Base-by-base conservation (phyloP, 2,329 filamentous ascomycete genomes). In the Monascus ruber region DNA sequence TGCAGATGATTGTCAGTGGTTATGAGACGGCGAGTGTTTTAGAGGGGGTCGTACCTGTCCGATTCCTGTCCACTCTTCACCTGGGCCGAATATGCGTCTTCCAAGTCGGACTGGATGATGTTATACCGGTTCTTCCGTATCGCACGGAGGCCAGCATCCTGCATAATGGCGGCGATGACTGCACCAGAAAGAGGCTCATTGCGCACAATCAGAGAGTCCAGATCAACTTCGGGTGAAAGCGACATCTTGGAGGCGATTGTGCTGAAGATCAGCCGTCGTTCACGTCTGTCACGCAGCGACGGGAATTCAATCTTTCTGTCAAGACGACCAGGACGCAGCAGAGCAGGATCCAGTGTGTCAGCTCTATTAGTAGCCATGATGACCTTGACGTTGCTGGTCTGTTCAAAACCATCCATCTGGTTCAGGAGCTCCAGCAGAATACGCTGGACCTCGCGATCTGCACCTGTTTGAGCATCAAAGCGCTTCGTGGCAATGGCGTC, bases 321-420 rank as follows among this genome's bases (percentile, higher is more conserved):
- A 42, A 98, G 74, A 71, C 91, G 87, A 50, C 91, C 91, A 27
- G 91, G 91, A 54, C 91, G 86, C 45, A 98, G 77, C 45, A 98
- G 75, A 33, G 91, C 91, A 10, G 91, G 91, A 61, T 98, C 91
- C 48, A 98, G 76, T 5, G 91, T 98, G 64, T 96, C 91, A 49
- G 91, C 89, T 62, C 91, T 83, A 72, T 98, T 98, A 51, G 91
- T 98, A 50, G 91, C 91, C 91, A 98, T 98, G 70, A 98, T 98
- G 62, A 98, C 91, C 72, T 98, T 98, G 67, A 98, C 91, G 65
- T 98, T 98, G 62, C 86, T 85, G 0, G 87, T 94, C 67, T 98
- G 91, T 64, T 98, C 91, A 71, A 98, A 98, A 49, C 91, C 91
- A 62, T 98, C 91, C 91, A 98, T 98, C 69, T 98, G 91, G 70